These are phyloP conservation scores for Lactarius tabidus DNA, from an alignment of 768 basidiomycete genomes.

Conservation along the genomic window DNA sequence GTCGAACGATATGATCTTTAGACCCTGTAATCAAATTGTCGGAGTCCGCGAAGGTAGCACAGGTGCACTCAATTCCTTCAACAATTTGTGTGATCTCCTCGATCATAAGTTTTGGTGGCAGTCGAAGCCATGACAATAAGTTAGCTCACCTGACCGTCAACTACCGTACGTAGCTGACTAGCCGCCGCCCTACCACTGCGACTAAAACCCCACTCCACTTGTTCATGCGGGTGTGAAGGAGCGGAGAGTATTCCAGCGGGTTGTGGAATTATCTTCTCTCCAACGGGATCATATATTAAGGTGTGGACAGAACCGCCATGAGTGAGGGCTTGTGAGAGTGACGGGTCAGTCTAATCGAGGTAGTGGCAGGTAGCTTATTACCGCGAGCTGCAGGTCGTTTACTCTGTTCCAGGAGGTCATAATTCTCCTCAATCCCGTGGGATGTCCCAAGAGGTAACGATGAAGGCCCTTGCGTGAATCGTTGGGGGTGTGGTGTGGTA, in stretches of 20 bases:
- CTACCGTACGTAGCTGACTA: constrained; percentile 55
- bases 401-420: constrained; percentile 59
- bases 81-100: constrained; percentile 66
- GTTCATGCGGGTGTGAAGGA: constrained; percentile 61
- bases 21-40: constrained; percentile 76
- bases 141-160: constrained; percentile 57
- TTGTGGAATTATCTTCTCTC: constrained; percentile 59
- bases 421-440: constrained; percentile 83
- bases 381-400: constrained; percentile 51
- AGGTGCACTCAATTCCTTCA: constrained; percentile 67
- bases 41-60: constrained; percentile 74
- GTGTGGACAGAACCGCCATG: constrained; percentile 42
- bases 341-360: not conserved
- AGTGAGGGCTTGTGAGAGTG: constrained; percentile 43
- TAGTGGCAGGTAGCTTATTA: constrained; percentile 33
- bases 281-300: constrained; percentile 54
- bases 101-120: constrained; percentile 8
- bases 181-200: constrained; percentile 36
- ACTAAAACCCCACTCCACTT: constrained; percentile 59
- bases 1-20: constrained; percentile 71
- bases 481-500: constrained; percentile 64
- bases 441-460: constrained; percentile 66
- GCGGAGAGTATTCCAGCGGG: constrained; percentile 52
- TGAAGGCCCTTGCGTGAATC: constrained; percentile 66
- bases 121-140: constrained; percentile 8